Evolutionary conservation across 2,329 filamentous ascomycete genomes (phyloP), one percentile per base, ranked within the genome.

Genomic region (Paecilomyces fulvus): DNA sequence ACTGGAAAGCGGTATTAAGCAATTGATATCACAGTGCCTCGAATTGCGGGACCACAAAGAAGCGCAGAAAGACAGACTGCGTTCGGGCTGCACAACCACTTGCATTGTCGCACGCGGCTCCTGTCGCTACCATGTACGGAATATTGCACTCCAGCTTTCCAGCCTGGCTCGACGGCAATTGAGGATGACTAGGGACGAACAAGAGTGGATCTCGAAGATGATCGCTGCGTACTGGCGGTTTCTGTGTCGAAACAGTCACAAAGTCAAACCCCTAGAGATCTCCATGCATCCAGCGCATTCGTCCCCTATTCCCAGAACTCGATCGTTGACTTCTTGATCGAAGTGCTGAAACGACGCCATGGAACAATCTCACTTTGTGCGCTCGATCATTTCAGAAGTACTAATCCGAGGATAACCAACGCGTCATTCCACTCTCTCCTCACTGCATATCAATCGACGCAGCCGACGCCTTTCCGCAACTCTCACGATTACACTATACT

Each of bases 11-110:
- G 71, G 72, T 1, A 70, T 76, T 23, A 67, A 73, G 58, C 64
- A 75, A 57, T 63, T 76, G 51, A 63, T 73, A 1, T 59, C 65
- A 37, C 74, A 76, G 58, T 76, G 73, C 58, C 60, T 69, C 46
- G 72, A 73, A 53, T 63, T 74, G 8, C 67, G 66, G 20, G 58
- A 60, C n/a, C 62, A 60, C 46, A 21, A 43, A 14, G 49, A 58
- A 65, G 57, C 59, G 65, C 58, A 63, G 56, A 62, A 17, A 56
- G 54, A 56, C 62, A 56, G 37, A 25, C 49, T 62, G 54, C 30
- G 60, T 58, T 33, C 61, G 49, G 37, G 55, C 5, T 65, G 60
- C 60, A 60, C 59, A 12, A 43, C 60, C 53, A 59, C 57, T 48
- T 54, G 56, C 43, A 60, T 60, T 25, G 60, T 58, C 21, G 62